Evolutionary conservation across 2,329 filamentous ascomycete species (phyloP).

Genomic region (Claviceps spartinae): DNA sequence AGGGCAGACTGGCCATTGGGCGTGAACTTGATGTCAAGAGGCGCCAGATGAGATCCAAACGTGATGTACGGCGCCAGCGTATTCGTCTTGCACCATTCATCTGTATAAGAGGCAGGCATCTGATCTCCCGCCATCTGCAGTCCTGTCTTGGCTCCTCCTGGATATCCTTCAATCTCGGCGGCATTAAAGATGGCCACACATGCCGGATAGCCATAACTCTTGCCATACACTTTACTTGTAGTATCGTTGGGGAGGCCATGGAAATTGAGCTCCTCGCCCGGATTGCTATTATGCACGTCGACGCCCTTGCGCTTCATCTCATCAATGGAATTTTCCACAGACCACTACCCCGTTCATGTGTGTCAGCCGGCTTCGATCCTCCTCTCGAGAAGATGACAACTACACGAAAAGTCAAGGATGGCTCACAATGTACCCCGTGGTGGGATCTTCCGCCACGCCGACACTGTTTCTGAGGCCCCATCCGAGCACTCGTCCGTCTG

Average conservation of each 20-base stretch:
- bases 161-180: conserved; percentile 17
- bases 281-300: conserved; percentile 53
- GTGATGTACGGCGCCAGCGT: conserved; percentile 13
- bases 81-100: conserved; percentile 11
- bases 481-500: conserved; percentile 32
- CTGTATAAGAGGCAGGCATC: conserved; percentile 9
- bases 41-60: conserved; percentile 42
- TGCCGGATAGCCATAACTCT: conserved; percentile 50
- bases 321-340: conserved; percentile 55
- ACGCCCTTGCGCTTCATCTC: conserved; percentile 37
- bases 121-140: conserved; percentile 14
- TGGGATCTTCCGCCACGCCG: conserved; percentile 46
- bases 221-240: conserved; percentile 13
- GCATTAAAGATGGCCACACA: conserved; percentile 47
- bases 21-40: conserved; percentile 51
- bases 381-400: too few species aligned
- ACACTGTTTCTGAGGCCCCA: conserved; percentile 62
- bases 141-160: conserved; percentile 15
- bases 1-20: conserved; percentile 39
- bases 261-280: conserved; percentile 60
- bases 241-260: conserved; percentile 39
- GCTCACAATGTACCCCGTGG: conserved; percentile 28
- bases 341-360: conserved; percentile 19
- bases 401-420: too few species aligned
- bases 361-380: neutral